Conservation (phyloP, 495 filamentous ascomycete species). For the Hamigera avellanea region DNA sequence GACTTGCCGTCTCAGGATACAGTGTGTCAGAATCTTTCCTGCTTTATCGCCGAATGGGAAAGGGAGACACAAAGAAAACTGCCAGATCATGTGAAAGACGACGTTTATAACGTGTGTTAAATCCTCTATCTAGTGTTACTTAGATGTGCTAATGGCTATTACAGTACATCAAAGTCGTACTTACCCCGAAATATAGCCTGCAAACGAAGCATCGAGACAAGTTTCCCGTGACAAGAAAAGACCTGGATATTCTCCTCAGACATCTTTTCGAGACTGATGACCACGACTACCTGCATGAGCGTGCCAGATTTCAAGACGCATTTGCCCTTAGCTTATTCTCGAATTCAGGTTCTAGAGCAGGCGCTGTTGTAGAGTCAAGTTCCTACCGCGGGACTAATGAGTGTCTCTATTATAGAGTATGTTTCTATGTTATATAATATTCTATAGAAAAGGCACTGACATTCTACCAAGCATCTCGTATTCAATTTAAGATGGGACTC, state of each 20-base stretch:
- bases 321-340: not conserved
- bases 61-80: conserved; percentile 1
- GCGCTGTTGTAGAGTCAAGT: not conserved
- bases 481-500: not conserved
- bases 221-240: conserved; percentile 1
- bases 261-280: not conserved
- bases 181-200: conserved; percentile 2
- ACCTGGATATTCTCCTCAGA: conserved; percentile 1
- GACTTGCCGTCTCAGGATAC: conserved; percentile 2
- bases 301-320: not conserved
- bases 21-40: not conserved
- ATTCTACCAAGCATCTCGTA: not conserved
- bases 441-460: too few relatives aligned
- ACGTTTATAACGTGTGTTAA: conserved; percentile 4
- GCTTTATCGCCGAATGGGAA: conserved; percentile 3
- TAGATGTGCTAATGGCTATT: not conserved
- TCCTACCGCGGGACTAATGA: not conserved
- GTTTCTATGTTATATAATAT: too few relatives aligned
- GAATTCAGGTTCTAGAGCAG: not conserved
- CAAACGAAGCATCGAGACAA: conserved; percentile 1
- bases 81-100: conserved; percentile 1
- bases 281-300: not conserved
- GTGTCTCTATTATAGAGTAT: not conserved
- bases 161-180: conserved; percentile 1
- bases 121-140: not conserved